Conservation (phyloP, 176 grass and related monocot species). For the Melocanna baccifera region DNA sequence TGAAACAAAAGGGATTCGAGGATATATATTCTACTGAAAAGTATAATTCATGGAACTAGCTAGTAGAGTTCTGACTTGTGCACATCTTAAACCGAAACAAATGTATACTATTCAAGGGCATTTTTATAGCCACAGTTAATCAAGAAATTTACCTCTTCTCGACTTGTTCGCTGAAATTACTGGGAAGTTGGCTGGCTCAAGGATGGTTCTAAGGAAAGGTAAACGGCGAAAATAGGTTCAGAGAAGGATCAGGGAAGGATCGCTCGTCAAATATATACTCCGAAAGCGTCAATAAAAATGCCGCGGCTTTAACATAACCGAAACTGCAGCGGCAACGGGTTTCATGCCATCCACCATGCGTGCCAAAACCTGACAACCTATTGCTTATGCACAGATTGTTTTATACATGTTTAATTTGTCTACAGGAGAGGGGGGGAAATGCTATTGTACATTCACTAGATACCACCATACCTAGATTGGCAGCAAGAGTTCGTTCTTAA, state of each 20-base stretch:
- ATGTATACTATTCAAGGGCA: background rate
- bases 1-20: background rate
- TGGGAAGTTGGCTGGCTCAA: background rate
- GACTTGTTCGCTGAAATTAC: background rate
- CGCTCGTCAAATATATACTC: background rate
- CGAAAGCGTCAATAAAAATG: background rate
- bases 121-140: background rate
- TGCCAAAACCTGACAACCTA: background rate
- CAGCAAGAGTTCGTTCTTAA: background rate
- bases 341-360: slow-evolving; percentile 6
- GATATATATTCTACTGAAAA: background rate
- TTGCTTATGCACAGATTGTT: background rate
- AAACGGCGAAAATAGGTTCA: background rate
- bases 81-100: background rate
- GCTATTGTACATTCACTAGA: background rate
- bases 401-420: too few species aligned
- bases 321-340: background rate
- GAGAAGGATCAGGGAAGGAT: background rate
- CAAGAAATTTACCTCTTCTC: background rate
- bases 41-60: background rate
- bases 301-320: background rate
- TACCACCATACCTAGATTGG: background rate
- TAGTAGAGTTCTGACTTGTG: background rate
- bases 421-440: too few species aligned
- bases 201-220: background rate